A percentile compares a stretch with the other conserved stretches of the same genome.
Evolutionary conservation across 768 basidiomycete species (phyloP).

Genomic region (Psilocybe tampanensis): DNA sequence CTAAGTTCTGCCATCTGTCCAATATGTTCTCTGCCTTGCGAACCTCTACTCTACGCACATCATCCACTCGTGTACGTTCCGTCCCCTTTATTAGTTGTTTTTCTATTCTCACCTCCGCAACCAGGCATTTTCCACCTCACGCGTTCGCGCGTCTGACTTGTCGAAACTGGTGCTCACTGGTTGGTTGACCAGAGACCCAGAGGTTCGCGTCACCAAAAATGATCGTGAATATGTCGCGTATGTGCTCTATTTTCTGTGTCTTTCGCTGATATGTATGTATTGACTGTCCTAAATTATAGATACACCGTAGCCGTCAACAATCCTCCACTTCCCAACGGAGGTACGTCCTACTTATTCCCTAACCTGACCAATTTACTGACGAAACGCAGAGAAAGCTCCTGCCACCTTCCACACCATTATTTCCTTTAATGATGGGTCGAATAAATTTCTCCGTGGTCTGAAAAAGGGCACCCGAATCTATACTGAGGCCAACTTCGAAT

Average conservation of each 20-base stretch:
- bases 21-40: slow-evolving; percentile 59
- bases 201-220: slow-evolving; percentile 64
- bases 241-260: slow-evolving; percentile 27
- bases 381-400: slow-evolving; percentile 48
- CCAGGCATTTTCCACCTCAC: slow-evolving; percentile 68
- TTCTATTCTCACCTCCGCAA: neutral
- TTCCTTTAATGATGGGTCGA: slow-evolving; percentile 66
- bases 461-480: slow-evolving; percentile 76
- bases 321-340: slow-evolving; percentile 61
- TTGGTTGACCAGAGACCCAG: slow-evolving; percentile 70
- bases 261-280: too few relatives aligned
- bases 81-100: neutral
- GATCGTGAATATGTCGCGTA: slow-evolving; percentile 82
- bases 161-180: slow-evolving; percentile 82
- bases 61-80: slow-evolving; percentile 49
- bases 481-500: slow-evolving; percentile 78
- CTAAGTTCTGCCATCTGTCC: neutral
- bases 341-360: slow-evolving; percentile 33
- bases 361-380: neutral
- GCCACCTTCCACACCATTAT: slow-evolving; percentile 78
- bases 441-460: slow-evolving; percentile 64
- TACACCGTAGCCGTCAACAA: slow-evolving; percentile 80
- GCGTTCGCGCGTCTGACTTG: slow-evolving; percentile 58
- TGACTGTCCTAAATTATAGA: slow-evolving; percentile 34
- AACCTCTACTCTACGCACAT: slow-evolving; percentile 32